Percentiles rank a stretch among this genome's conserved stretches.
These are phyloP conservation scores for Melanogaster broomeanus DNA, from an alignment of 768 basidiomycete genomes.

Conservation along the genomic window DNA sequence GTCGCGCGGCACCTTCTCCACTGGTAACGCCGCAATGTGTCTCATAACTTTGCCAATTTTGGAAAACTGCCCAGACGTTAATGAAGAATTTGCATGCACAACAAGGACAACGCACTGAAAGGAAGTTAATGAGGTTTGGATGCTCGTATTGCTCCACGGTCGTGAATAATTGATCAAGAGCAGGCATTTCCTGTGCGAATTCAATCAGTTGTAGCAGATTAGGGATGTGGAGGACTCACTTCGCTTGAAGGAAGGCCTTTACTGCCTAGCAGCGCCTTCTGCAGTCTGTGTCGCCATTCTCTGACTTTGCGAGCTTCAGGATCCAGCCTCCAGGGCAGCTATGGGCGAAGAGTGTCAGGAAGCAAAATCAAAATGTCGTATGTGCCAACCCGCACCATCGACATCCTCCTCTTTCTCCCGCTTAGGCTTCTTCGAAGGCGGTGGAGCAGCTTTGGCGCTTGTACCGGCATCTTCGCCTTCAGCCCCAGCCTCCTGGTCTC, in stretches of 20 bases:
- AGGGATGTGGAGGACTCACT: constrained; percentile 38
- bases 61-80: constrained; percentile 33
- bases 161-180: constrained; percentile 68
- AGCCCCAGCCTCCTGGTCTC: constrained; percentile 49
- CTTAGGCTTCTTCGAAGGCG: constrained; percentile 65
- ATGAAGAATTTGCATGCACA: constrained; percentile 5
- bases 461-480: constrained; percentile 48
- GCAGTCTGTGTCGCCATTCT: constrained; percentile 90
- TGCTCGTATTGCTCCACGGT: constrained; percentile 75
- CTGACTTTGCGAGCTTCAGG: constrained; percentile 74
- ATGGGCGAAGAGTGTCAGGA: constrained; percentile 6
- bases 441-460: constrained; percentile 57
- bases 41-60: constrained; percentile 65
- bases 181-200: constrained; percentile 69
- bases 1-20: constrained; percentile 47
- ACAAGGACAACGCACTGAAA: constrained; percentile 45
- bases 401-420: constrained; percentile 59
- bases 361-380: background rate
- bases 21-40: constrained; percentile 50
- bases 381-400: constrained; percentile 48
- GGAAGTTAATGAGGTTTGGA: constrained; percentile 73
- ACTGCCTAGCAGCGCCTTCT: constrained; percentile 79
- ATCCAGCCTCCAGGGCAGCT: constrained; percentile 52
- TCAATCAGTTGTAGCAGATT: constrained; percentile 8
- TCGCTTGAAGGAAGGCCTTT: constrained; percentile 65